Conservation (phyloP, 129 eudicot genomes). For the Arctium minus region DNA sequence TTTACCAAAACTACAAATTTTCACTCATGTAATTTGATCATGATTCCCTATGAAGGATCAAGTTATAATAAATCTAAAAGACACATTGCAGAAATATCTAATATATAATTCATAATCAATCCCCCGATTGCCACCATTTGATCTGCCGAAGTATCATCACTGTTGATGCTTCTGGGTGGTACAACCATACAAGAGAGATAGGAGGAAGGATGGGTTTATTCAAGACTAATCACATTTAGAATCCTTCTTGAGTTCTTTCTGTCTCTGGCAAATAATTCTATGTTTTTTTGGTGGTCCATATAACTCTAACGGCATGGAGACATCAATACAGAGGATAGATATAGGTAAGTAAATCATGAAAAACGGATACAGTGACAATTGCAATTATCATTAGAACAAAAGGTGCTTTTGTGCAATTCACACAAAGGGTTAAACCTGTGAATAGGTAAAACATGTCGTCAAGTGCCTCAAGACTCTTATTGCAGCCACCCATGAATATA, state of each 20-base stretch:
- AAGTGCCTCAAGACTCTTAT: constrained; percentile 86
- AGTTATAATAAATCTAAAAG: background rate
- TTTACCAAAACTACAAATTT: background rate
- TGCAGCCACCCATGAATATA: constrained; percentile 89
- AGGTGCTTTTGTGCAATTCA: background rate
- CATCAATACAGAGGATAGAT: background rate
- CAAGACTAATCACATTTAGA: background rate
- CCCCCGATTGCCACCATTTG: background rate
- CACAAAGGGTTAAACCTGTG: constrained; percentile 52
- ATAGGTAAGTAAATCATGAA: background rate
- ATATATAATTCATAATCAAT: background rate
- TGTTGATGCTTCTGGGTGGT: background rate
- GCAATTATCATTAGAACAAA: background rate
- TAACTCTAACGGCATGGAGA: background rate
- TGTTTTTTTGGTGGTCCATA: background rate
- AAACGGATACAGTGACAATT: background rate
- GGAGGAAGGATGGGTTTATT: background rate
- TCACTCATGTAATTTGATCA: background rate
- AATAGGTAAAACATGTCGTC: constrained; percentile 84
- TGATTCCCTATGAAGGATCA: background rate
- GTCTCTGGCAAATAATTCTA: background rate
- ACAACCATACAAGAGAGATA: background rate
- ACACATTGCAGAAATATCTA: background rate
- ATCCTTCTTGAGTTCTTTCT: background rate
- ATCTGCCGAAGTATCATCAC: background rate